Evolutionary conservation across 2,329 filamentous ascomycete genomes (phyloP), one percentile per base, ranked within the genome.

Genomic region (Cercospora beticola): DNA sequence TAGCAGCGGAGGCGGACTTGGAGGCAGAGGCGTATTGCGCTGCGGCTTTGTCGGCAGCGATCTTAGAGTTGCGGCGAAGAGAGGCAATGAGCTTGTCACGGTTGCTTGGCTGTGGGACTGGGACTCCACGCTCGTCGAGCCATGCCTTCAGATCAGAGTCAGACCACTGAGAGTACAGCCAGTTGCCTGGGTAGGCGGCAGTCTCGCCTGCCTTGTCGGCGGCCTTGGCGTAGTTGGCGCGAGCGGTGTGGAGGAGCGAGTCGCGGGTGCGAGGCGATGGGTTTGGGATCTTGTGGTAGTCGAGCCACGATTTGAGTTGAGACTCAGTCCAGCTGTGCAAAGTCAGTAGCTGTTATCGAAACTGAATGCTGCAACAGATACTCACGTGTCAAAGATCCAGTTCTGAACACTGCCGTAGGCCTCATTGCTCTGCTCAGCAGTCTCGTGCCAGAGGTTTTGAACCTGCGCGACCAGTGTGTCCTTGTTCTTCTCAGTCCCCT

Each of bases 71-170:
- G 74, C 95, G 94, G 76, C 95, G 94, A 69, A 98, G 91, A 7
- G 88, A 86, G 61, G 95, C 92, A 78, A 99, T 90, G 62, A 98
- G 86, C 81, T 92, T 93, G 82, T 98, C 94, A 69, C 95, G 92
- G 69, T 85, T 89, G 60, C 88, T 88, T 31, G 93, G 91, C 79
- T 98, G 94, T 69, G 95, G 94, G 65, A 88, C 92, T 12, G 92
- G 90, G 80, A 94, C 89, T 62, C 95, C 95, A 74, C 93, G 89
- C 73, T 90, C 90, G 76, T 98, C 95, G 58, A 97, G 90, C 91
- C 92, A 99, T 73, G 92, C 87, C 85, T 98, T 98, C 71, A 97
- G 83, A 61, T 97, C 94, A 72, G 94, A 97, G 72, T 97, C 92
- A 63, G 92, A 90, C 95, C 95, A 99, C 7, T 90, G 86, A 69